A percentile compares a stretch with the other conserved stretches of the same genome.
Evolutionary conservation across 2,329 filamentous ascomycete species (phyloP).

Genomic region (Dothideomycetes sp.): DNA sequence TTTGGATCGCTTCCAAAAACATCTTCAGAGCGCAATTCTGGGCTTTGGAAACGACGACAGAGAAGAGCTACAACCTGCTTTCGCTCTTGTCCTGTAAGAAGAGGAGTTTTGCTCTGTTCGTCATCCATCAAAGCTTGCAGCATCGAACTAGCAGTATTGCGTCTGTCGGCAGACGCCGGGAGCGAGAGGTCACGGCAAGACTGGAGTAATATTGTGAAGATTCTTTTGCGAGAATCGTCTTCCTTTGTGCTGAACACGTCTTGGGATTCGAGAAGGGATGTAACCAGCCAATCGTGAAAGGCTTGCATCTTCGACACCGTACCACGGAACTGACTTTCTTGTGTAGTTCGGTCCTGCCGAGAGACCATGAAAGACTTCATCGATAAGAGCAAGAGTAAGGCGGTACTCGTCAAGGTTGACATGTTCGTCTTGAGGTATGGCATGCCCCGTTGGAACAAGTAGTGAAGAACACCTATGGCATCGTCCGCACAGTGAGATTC

Average conservation of each 20-base stretch:
- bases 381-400: slow-evolving; percentile 68
- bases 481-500: slow-evolving; percentile 86
- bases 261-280: slow-evolving; percentile 52
- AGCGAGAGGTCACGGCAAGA: slow-evolving; percentile 57
- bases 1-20: slow-evolving; percentile 57
- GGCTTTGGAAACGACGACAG: slow-evolving; percentile 61
- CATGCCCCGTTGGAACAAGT: slow-evolving; percentile 61
- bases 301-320: slow-evolving; percentile 64
- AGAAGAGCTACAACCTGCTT: slow-evolving; percentile 62
- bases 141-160: slow-evolving; percentile 66
- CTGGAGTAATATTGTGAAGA: slow-evolving; percentile 54
- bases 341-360: slow-evolving; percentile 67
- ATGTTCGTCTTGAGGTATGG: slow-evolving; percentile 53
- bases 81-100: slow-evolving; percentile 61
- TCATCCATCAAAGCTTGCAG: slow-evolving; percentile 73
- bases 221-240: too few species aligned
- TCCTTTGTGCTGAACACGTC: not conserved
- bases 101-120: slow-evolving; percentile 45
- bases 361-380: slow-evolving; percentile 65
- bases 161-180: slow-evolving; percentile 57
- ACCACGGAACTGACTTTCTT: slow-evolving; percentile 68
- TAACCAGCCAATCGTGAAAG: slow-evolving; percentile 71
- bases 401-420: slow-evolving; percentile 70
- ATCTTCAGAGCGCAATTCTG: slow-evolving; percentile 48
- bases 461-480: slow-evolving; percentile 74